Evolutionary conservation across 2,329 filamentous ascomycete species (phyloP), one percentile per base, ranked within the genome.

Genomic region (Ascochyta pisi): DNA sequence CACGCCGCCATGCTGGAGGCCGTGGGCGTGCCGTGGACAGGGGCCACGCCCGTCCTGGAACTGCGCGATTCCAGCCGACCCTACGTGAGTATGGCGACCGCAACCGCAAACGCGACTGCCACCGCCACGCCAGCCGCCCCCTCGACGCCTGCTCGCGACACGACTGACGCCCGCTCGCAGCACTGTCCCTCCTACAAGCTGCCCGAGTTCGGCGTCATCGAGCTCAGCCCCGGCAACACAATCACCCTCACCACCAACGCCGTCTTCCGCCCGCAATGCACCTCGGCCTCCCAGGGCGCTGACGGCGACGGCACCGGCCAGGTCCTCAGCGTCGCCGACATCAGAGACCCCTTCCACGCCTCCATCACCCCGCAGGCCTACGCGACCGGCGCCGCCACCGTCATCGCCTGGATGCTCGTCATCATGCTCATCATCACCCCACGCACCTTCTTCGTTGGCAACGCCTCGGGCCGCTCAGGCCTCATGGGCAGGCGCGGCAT

Each of bases 391-490:
- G 91, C 92, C 15, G 92, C 92, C 16, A 98, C 93, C 0, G 89
- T 96, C 51, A 89, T 96, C 45, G 89, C 92, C 44, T 98, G 96
- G 78, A 89, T 96, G 73, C 86, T 98, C 42, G 89, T 97, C 65
- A 91, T 96, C 61, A 96, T 97, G 84, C 86, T 98, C 34, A 86
- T 96, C 71, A 92, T 97, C 67, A 96, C 92, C 0, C 94, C 94
- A n/a, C 87, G 94, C 47, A 96, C 95, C 3, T 96, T 95, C 74
- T 88, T 96, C 60, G 87, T 96, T 55, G 92, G 92, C 50, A 91
- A 92, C 22, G 78, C 82, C 4, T 82, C 82, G 8, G 81, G 83
- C 33, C 79, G 81, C 26, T 86, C 90, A 43, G 91, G 94, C 40
- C 89, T 95, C 55, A 81, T 96, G 44, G 90, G 91, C 39, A 84